Evolutionary conservation across 2,329 filamentous ascomycete genomes (phyloP).

Genomic region (Exophiala spinifera): DNA sequence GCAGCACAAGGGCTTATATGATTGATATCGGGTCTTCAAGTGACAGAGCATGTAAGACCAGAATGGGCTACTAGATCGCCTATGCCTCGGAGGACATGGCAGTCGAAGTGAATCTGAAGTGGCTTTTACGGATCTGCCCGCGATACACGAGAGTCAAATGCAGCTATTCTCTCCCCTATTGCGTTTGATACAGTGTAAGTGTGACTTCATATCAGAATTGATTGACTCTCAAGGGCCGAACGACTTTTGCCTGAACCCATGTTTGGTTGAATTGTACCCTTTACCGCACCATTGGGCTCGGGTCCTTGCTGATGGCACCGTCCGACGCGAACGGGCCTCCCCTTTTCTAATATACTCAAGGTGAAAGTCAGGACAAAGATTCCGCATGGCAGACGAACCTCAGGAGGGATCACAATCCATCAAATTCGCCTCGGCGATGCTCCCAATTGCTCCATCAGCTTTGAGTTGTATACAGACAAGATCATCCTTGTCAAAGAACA

Average conservation of each 20-base stretch:
- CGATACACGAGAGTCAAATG: too few relatives aligned
- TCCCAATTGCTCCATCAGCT: conserved; percentile 5
- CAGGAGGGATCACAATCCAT: too few relatives aligned
- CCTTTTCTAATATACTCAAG: neutral
- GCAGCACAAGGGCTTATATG: too few relatives aligned
- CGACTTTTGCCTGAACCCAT: conserved; percentile 11
- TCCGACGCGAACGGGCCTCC: conserved; percentile 5
- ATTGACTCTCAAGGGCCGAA: neutral
- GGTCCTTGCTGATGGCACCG: conserved; percentile 11
- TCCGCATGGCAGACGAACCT: neutral
- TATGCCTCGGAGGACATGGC: conserved; percentile 8
- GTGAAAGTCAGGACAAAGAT: neutral
- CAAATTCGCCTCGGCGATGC: neutral
- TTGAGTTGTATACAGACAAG: conserved; percentile 20
- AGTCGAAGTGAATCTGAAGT: conserved; percentile 1
- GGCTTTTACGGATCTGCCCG: too few relatives aligned
- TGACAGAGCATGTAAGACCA: conserved; percentile 20
- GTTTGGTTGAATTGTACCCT: conserved; percentile 11
- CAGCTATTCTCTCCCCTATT: too few relatives aligned
- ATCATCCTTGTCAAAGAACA: conserved; percentile 21
- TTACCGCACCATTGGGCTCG: conserved; percentile 11
- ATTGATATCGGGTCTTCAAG: too few relatives aligned
- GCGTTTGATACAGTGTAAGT: too few relatives aligned
- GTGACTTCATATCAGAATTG: too few relatives aligned
- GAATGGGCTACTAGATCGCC: conserved; percentile 17